Evolutionary conservation across 164 flowering plant species (phyloP).

Genomic region (Dillenia turbinata): DNA sequence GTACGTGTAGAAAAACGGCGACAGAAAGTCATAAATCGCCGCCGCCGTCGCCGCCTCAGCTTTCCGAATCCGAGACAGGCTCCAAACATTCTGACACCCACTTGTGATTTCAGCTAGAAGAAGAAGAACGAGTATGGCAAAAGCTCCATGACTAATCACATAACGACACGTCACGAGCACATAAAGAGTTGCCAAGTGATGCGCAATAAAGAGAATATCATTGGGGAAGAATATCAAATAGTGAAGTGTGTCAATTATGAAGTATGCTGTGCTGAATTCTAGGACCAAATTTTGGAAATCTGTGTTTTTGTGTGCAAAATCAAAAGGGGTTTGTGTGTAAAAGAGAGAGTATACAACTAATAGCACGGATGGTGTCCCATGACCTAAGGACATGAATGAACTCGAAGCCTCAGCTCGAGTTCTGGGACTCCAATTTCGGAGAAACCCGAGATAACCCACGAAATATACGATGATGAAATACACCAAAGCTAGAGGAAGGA

Average conservation of each 20-base stretch:
- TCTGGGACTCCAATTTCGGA: slow-evolving; percentile 41
- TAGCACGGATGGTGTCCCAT: slow-evolving; percentile 45
- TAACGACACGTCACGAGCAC: slow-evolving; percentile 46
- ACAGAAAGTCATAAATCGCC: slow-evolving; percentile 20
- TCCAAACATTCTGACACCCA: slow-evolving; percentile 48
- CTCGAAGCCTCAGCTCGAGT: slow-evolving; percentile 39
- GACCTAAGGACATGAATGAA: slow-evolving; percentile 44
- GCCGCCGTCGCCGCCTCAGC: slow-evolving; percentile 21
- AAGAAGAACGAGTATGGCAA: slow-evolving; percentile 34
- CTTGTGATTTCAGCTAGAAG: slow-evolving; percentile 53
- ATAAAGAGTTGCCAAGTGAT: slow-evolving; percentile 50
- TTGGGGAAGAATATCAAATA: slow-evolving; percentile 33
- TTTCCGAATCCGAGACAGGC: slow-evolving; percentile 26
- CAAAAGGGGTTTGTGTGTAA: slow-evolving; percentile 1
- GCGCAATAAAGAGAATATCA: slow-evolving; percentile 51
- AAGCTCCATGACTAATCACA: slow-evolving; percentile 37
- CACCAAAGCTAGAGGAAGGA: slow-evolving; percentile 17
- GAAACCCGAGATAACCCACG: slow-evolving; percentile 28
- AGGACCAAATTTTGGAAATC: slow-evolving; percentile 30
- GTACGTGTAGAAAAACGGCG: slow-evolving; percentile 28
- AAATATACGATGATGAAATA: slow-evolving; percentile 30
- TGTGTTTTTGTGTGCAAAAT: slow-evolving; percentile 37
- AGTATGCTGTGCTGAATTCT: slow-evolving; percentile 57
- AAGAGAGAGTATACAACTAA: slow-evolving; percentile 3
- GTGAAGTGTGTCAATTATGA: slow-evolving; percentile 45